Evolutionary conservation across 23 red algal genomes (phyloP).

Genomic region (Gracilaria gracilis): DNA sequence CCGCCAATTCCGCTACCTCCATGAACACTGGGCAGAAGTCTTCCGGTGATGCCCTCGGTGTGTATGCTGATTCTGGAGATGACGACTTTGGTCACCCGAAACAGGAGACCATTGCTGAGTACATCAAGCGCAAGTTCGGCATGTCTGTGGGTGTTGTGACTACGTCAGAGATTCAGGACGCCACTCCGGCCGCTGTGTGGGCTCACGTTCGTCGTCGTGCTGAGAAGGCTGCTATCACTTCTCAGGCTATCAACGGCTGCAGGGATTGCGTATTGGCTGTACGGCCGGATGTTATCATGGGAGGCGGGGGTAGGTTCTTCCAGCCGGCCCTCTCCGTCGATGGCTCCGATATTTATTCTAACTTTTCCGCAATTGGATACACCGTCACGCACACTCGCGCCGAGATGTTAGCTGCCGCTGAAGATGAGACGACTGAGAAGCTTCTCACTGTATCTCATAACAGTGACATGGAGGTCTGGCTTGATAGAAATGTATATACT

Average conservation of each 20-base stretch:
- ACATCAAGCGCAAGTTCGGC: conserved; percentile 52
- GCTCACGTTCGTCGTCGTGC: conserved; percentile 52
- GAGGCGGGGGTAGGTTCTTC: conserved; percentile 61
- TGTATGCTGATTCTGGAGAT: conserved; percentile 61
- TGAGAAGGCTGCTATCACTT: conserved; percentile 67
- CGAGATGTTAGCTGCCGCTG: conserved; percentile 58
- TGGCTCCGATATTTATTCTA: conserved; percentile 60
- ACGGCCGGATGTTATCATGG: conserved; percentile 63
- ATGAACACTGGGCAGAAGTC: conserved; percentile 65
- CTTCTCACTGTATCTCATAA: conserved; percentile 59
- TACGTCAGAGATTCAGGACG: conserved; percentile 68
- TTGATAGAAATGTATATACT: conserved; percentile 70
- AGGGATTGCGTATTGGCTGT: conserved; percentile 43
- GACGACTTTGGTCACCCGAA: conserved; percentile 59
- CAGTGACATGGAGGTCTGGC: conserved; percentile 70
- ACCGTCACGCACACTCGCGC: conserved; percentile 60
- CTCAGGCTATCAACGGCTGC: conserved; percentile 71
- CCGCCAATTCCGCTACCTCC: conserved; percentile 52
- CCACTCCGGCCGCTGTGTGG: conserved; percentile 57
- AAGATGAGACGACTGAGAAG: conserved; percentile 48
- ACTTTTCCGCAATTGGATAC: conserved; percentile 41
- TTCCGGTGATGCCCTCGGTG: conserved; percentile 50
- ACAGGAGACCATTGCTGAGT: conserved; percentile 53
- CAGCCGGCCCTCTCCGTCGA: conserved; percentile 37
- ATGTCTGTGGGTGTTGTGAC: conserved; percentile 75